Conservation (phyloP, 2,329 filamentous ascomycete genomes). For the Alternaria gansuensis region DNA sequence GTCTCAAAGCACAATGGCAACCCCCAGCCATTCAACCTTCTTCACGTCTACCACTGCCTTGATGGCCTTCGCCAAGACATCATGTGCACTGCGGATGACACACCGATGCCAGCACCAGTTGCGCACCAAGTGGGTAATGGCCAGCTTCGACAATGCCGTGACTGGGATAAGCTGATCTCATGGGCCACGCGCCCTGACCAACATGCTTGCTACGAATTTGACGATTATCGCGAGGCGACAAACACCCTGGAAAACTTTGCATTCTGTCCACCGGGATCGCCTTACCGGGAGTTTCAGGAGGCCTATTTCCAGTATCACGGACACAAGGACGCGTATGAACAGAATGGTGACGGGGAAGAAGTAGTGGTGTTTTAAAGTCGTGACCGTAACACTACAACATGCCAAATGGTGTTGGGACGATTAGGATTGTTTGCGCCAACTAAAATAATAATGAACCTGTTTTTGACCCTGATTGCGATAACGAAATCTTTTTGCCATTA, state of each 20-base stretch:
- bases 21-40: slow-evolving; percentile 34
- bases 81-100: slow-evolving; percentile 50
- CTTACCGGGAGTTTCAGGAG: slow-evolving; percentile 41
- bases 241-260: slow-evolving; percentile 50
- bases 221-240: slow-evolving; percentile 50
- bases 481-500: slow-evolving; percentile 8
- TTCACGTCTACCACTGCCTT: slow-evolving; percentile 48
- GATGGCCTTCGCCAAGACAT: slow-evolving; percentile 49
- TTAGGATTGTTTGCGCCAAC: slow-evolving; percentile 7
- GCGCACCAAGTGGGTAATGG: slow-evolving; percentile 40
- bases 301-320: slow-evolving; percentile 48
- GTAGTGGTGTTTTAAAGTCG: slow-evolving; percentile 29
- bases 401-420: not conserved
- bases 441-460: not conserved
- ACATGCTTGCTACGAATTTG: slow-evolving; percentile 46
- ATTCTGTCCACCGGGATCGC: slow-evolving; percentile 43
- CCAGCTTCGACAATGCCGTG: slow-evolving; percentile 44
- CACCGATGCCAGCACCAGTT: slow-evolving; percentile 44
- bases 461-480: slow-evolving; percentile 1
- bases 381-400: not conserved
- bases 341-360: slow-evolving; percentile 25
- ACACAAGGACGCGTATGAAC: slow-evolving; percentile 47
- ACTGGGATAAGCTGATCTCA: slow-evolving; percentile 45
- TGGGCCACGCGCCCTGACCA: slow-evolving; percentile 47
- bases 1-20: slow-evolving; percentile 39